Evolutionary conservation across 1,284 basidiomycete species (phyloP).

Genomic region (Ganoderma lingzhi): DNA sequence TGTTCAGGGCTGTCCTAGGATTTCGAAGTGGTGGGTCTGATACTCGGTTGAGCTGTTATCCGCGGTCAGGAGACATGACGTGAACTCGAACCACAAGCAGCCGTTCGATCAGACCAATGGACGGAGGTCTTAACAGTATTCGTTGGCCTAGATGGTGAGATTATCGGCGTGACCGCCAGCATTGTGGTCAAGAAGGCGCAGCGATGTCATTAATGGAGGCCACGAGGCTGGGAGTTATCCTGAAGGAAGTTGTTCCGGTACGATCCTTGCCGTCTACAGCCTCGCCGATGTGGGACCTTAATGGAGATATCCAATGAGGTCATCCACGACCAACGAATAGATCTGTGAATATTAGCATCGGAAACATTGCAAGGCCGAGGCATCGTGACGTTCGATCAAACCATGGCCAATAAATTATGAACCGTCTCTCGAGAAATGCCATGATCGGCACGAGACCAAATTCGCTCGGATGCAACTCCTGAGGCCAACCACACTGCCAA

Average conservation of each 20-base stretch:
- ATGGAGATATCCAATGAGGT: neutral
- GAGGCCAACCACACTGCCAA: neutral
- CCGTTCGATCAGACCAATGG: slow-evolving; percentile 7
- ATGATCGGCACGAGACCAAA: neutral
- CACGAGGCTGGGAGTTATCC: neutral
- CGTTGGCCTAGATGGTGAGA: neutral
- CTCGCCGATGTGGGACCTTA: neutral
- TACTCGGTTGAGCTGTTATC: neutral
- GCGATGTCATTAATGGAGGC: neutral
- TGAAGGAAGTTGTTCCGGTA: neutral
- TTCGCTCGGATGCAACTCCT: neutral
- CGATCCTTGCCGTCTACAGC: neutral
- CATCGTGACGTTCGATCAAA: neutral
- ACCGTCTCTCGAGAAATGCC: neutral
- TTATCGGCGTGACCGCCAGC: neutral
- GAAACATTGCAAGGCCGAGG: neutral
- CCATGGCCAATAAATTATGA: neutral
- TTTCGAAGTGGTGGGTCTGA: slow-evolving; percentile 17
- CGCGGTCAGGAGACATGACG: neutral
- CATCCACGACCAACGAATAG: neutral
- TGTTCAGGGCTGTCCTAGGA: slow-evolving; percentile 9
- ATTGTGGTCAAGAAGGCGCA: slow-evolving; percentile 7
- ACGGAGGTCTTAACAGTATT: neutral
- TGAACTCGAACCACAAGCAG: neutral
- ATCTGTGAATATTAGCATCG: neutral